These are phyloP conservation scores for Yamadazyma phyllophila DNA, from an alignment of 805 yeast species.

Conservation along the genomic window DNA sequence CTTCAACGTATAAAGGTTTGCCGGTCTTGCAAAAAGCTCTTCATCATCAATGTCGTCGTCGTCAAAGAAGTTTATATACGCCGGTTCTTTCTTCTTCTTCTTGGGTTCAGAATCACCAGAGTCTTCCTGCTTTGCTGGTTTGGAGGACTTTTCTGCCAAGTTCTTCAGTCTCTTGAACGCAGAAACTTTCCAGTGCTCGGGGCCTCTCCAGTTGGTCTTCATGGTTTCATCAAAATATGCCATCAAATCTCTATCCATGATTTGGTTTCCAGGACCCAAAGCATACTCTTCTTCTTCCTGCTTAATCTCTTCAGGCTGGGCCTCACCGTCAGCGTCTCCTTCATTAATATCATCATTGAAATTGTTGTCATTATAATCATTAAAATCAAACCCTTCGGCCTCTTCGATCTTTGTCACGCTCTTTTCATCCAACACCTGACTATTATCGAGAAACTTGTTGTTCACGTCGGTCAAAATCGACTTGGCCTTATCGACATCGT, in stretches of 20 bases:
- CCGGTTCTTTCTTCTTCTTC: conserved; percentile 18
- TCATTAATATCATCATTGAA: conserved; percentile 17
- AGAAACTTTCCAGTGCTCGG: conserved; percentile 84
- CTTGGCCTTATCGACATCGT: conserved; percentile 48
- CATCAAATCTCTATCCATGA: conserved; percentile 62
- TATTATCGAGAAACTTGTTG: conserved; percentile 22
- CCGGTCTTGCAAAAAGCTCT: conserved; percentile 32
- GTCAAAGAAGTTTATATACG: conserved; percentile 30
- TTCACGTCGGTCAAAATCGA: conserved; percentile 40
- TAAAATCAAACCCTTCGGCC: conserved; percentile 11
- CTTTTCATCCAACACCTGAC: conserved; percentile 8
- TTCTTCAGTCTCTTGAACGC: conserved; percentile 48
- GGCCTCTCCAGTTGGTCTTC: conserved; percentile 81
- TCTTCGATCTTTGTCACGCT: conserved; percentile 10
- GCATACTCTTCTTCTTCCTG: conserved; percentile 13
- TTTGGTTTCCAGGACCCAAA: conserved; percentile 17
- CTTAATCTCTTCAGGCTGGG: conserved; percentile 12
- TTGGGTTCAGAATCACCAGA: background rate
- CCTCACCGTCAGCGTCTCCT: conserved; percentile 16
- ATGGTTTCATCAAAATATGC: conserved; percentile 78
- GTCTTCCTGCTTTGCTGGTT: conserved; percentile 2
- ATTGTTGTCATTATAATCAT: conserved; percentile 11
- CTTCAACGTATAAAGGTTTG: conserved; percentile 16
- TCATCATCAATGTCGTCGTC: conserved; percentile 32
- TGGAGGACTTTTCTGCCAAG: conserved; percentile 16